Conservation (phyloP, 768 basidiomycete species). For the Boletus sp. region DNA sequence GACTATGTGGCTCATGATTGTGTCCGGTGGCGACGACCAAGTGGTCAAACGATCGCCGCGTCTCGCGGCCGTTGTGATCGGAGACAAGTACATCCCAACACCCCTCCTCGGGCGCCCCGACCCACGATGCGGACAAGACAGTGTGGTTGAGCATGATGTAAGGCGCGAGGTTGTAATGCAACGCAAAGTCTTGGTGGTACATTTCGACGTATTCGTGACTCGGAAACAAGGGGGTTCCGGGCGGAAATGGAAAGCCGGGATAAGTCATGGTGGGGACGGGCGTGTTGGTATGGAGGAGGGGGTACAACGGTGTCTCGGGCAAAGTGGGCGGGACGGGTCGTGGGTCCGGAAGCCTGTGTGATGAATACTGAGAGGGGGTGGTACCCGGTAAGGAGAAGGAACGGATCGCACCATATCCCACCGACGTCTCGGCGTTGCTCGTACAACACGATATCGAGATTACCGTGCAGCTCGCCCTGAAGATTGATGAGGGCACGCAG, state of each 20-base stretch:
- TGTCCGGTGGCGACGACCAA: slow-evolving; percentile 56
- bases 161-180: slow-evolving; percentile 36
- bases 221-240: slow-evolving; percentile 50
- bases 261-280: slow-evolving; percentile 59
- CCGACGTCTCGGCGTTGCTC: slow-evolving; percentile 53
- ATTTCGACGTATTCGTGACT: slow-evolving; percentile 42
- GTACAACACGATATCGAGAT: slow-evolving; percentile 51
- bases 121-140: slow-evolving; percentile 45
- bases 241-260: slow-evolving; percentile 52
- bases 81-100: slow-evolving; percentile 45
- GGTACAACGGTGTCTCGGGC: slow-evolving; percentile 56
- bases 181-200: slow-evolving; percentile 48
- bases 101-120: slow-evolving; percentile 37
- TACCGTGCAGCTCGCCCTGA: slow-evolving; percentile 34
- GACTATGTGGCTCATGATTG: slow-evolving; percentile 50
- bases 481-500: slow-evolving; percentile 51
- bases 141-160: slow-evolving; percentile 44
- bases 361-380: background rate
- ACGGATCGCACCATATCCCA: slow-evolving; percentile 49
- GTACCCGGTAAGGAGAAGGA: background rate
- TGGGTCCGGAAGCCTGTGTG: slow-evolving; percentile 35
- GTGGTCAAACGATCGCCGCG: slow-evolving; percentile 44
- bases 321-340: slow-evolving; percentile 41
- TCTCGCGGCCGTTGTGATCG: slow-evolving; percentile 18
- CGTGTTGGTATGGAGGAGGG: slow-evolving; percentile 52